These are phyloP conservation scores for Ochromonadaceae sp. DNA, from an alignment of 352 stramenopile species.

Conservation along the genomic window DNA sequence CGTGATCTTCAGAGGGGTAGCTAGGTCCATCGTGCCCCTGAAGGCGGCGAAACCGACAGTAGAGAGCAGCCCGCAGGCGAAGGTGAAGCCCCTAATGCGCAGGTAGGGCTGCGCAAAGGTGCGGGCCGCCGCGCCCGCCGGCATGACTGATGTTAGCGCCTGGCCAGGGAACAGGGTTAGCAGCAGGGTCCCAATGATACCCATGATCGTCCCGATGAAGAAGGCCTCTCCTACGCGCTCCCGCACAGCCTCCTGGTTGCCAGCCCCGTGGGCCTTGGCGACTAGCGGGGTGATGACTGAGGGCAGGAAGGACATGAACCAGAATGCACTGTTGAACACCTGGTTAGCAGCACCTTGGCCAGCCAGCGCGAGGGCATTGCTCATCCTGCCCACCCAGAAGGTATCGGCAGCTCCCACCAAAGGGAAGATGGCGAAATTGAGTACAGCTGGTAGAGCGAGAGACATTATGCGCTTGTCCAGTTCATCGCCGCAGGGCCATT, in stretches of 20 bases:
- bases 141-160: conserved; percentile 35
- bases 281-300: conserved; percentile 45
- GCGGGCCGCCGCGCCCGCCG: conserved; percentile 33
- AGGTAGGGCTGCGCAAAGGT: conserved; percentile 46
- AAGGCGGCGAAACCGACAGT: conserved; percentile 48
- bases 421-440: conserved; percentile 5
- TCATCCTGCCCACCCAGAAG: conserved; percentile 53
- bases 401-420: conserved; percentile 40
- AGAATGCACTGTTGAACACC: conserved; percentile 47
- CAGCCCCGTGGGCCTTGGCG: conserved; percentile 31
- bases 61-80: conserved; percentile 43
- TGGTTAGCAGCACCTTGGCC: conserved; percentile 50
- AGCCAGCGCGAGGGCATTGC: conserved; percentile 44
- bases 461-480: conserved; percentile 8
- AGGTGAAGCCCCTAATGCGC: conserved; percentile 43
- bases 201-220: conserved; percentile 39
- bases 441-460: conserved; percentile 3
- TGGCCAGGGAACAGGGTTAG: conserved; percentile 35
- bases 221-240: conserved; percentile 43
- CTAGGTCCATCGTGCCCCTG: conserved; percentile 42
- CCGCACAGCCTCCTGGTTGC: conserved; percentile 36
- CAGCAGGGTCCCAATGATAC: conserved; percentile 34
- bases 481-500: background rate
- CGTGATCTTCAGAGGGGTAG: conserved; percentile 43
- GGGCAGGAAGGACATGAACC: conserved; percentile 44